These are phyloP conservation scores for Catunica adiposa DNA, from an alignment of 2,329 filamentous ascomycete species.

Conservation along the genomic window DNA sequence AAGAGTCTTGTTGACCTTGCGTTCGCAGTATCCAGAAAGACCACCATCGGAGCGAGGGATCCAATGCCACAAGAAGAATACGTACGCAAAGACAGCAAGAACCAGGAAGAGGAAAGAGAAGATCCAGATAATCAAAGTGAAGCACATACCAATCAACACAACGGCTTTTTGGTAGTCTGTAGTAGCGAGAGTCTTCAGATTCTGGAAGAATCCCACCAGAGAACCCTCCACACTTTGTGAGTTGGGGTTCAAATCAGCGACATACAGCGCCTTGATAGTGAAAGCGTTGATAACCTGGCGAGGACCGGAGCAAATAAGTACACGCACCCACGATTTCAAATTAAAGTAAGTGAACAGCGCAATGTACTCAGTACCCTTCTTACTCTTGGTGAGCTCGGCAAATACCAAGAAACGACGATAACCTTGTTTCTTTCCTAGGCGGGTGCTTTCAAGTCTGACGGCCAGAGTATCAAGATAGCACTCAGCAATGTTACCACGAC, in stretches of 20 bases:
- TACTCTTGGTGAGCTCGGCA: slow-evolving; percentile 75
- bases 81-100: slow-evolving; percentile 60
- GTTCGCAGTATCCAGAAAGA: slow-evolving; percentile 70
- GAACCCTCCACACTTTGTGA: slow-evolving; percentile 39
- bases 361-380: slow-evolving; percentile 78
- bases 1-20: slow-evolving; percentile 77
- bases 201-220: slow-evolving; percentile 65
- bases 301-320: slow-evolving; percentile 80
- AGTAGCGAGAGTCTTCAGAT: slow-evolving; percentile 56
- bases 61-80: slow-evolving; percentile 84
- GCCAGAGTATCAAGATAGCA: slow-evolving; percentile 83
- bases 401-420: slow-evolving; percentile 89
- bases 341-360: slow-evolving; percentile 82
- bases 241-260: slow-evolving; percentile 41
- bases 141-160: slow-evolving; percentile 79
- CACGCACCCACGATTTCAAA: slow-evolving; percentile 67
- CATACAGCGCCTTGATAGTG: slow-evolving; percentile 72
- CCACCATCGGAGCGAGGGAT: slow-evolving; percentile 70
- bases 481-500: slow-evolving; percentile 70
- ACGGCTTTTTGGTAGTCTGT: slow-evolving; percentile 63
- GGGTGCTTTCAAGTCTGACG: slow-evolving; percentile 66
- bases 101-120: slow-evolving; percentile 62
- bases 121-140: slow-evolving; percentile 79
- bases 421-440: slow-evolving; percentile 50
- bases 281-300: slow-evolving; percentile 82